A percentile compares a stretch with the other conserved stretches of the same genome.
These are phyloP conservation scores for Suillus variegatus DNA, from an alignment of 768 basidiomycete genomes.

Conservation along the genomic window DNA sequence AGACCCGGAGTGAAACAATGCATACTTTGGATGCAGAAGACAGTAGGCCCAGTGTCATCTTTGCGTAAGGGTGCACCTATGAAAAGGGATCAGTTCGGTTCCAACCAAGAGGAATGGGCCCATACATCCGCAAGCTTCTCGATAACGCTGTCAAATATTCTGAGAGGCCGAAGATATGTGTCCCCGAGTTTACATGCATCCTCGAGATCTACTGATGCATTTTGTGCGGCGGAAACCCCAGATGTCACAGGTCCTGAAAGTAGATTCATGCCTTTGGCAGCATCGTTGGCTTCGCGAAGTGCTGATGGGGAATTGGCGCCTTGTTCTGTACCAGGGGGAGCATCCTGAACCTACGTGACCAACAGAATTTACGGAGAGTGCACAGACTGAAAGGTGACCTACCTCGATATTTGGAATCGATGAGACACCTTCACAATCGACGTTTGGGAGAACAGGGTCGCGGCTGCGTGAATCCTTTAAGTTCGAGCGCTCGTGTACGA, in stretches of 20 bases:
- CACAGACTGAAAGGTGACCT: no score
- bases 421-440: background rate
- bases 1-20: background rate
- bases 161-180: background rate
- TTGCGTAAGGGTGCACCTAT: constrained; percentile 8
- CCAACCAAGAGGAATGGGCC: background rate
- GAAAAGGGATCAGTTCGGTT: background rate
- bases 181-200: background rate
- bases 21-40: constrained; percentile 1
- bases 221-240: background rate
- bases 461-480: background rate
- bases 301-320: background rate
- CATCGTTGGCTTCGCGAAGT: background rate
- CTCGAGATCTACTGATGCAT: background rate
- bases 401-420: background rate
- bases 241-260: background rate
- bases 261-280: background rate
- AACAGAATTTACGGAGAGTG: background rate
- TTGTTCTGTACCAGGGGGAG: background rate
- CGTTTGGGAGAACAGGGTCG: background rate
- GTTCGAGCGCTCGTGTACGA: background rate
- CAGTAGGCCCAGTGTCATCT: background rate
- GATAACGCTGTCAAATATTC: background rate
- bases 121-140: background rate
- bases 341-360: background rate